phyloP scores from a whole-genome alignment of 352 stramenopile genomes.

The Sclerospora graminicola region DNA sequence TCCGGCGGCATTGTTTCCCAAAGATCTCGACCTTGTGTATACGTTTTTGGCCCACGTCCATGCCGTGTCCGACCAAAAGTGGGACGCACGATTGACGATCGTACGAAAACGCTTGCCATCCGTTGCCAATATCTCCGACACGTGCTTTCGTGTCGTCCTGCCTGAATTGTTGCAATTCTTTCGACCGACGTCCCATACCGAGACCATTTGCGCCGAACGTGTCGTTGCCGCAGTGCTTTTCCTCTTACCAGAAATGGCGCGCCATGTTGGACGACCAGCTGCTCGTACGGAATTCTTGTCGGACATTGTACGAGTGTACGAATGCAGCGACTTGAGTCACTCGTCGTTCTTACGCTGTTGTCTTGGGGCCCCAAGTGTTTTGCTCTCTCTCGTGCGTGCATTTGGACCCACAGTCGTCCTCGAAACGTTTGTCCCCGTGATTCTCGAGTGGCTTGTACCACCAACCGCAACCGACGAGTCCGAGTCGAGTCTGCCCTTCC shows the following conservation, averaged over 20 bases:
- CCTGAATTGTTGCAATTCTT: constrained; percentile 51
- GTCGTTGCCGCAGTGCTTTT: constrained; percentile 49
- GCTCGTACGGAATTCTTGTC: constrained; percentile 28
- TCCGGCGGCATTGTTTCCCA: constrained; percentile 31
- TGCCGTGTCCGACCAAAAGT: constrained; percentile 14
- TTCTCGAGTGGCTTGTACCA: constrained; percentile 57
- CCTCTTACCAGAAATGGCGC: constrained; percentile 33
- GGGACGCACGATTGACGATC: constrained; percentile 31
- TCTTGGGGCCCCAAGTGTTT: constrained; percentile 35
- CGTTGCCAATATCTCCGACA: constrained; percentile 29
- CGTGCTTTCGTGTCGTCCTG: constrained; percentile 35
- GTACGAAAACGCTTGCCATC: constrained; percentile 23
- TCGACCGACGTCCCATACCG: constrained; percentile 25
- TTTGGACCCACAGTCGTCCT: constrained; percentile 44
- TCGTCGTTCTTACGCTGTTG: constrained; percentile 21
- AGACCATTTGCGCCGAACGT: constrained; percentile 30
- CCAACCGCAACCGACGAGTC: constrained; percentile 8
- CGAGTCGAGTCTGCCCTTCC: constrained; percentile 4
- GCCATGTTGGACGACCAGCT: constrained; percentile 26
- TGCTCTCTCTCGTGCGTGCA: constrained; percentile 29
- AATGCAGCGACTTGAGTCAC: constrained; percentile 30
- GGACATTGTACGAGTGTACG: constrained; percentile 47
- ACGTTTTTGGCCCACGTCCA: constrained; percentile 38
- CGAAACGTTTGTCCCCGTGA: constrained; percentile 41
- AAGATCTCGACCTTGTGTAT: constrained; percentile 34